Conservation (phyloP, 352 stramenopile species). For the Phytophthora kernoviae region DNA sequence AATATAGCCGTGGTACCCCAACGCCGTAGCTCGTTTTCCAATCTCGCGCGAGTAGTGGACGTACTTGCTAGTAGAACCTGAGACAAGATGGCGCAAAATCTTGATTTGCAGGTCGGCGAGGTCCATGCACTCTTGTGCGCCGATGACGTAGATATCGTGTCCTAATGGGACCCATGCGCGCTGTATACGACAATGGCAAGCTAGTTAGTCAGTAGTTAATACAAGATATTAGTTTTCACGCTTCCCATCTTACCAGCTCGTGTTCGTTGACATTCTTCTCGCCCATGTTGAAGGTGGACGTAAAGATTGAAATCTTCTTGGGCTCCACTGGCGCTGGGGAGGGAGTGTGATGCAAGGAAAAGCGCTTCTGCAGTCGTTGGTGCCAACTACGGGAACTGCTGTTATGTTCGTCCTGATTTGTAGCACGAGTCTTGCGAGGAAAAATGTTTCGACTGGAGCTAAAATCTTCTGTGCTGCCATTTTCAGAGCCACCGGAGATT, state of each 20-base stretch:
- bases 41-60: conserved; percentile 84
- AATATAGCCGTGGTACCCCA: conserved; percentile 90
- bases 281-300: conserved; percentile 89
- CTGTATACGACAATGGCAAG: conserved; percentile 18
- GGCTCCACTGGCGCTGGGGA: conserved; percentile 17
- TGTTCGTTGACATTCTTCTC: conserved; percentile 66
- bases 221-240: not conserved
- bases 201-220: conserved; percentile 8
- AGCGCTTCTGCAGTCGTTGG: conserved; percentile 40
- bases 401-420: conserved; percentile 20
- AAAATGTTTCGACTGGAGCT: conserved; percentile 12
- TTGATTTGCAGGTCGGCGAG: conserved; percentile 71
- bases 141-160: conserved; percentile 90
- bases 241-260: conserved; percentile 42
- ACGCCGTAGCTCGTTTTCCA: conserved; percentile 71
- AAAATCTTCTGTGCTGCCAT: conserved; percentile 15
- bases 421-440: conserved; percentile 10
- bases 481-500: conserved; percentile 30
- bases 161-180: conserved; percentile 83
- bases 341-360: conserved; percentile 28
- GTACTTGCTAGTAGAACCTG: conserved; percentile 61
- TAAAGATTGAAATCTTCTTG: conserved; percentile 69
- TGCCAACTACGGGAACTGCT: conserved; percentile 32
- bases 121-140: conserved; percentile 92
- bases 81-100: conserved; percentile 64